Base-by-base conservation (phyloP, 1,139 yeast genomes). In the Arxiozyma telluris region DNA sequence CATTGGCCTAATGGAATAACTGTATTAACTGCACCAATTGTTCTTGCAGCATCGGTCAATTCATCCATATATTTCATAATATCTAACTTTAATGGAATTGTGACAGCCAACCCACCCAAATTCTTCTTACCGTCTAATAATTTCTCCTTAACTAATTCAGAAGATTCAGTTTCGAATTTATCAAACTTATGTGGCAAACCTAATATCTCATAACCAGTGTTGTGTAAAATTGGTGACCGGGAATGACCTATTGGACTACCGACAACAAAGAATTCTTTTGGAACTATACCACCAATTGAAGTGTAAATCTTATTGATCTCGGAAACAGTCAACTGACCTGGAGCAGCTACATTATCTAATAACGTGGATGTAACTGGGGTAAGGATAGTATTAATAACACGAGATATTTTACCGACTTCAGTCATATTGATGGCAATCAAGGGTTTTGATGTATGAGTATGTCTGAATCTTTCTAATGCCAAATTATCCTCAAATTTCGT, bases 1-100 rank as follows among this genome's bases (percentile, higher is more conserved):
- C 82, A 84, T 47, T 77, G 66, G 2, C 76, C 80, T 34, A 71
- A 67, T 38, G 87, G 87, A 46, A 79, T 76, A 52, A 93, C 79
- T 0, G 99, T 94, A 72, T 94, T 94, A 54, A 94, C 91, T 22
- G 98, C 98, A 49, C 98, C 98, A 63, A 93, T 87, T 17, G 71
- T 65, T 60, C 77, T 71, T 27, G 96, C 98, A 20, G 94, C 81
- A 8, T 80, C 84, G 2, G 91, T 78, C 53, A 87, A 72, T 57
- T 80, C 83, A 55, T 77, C 76, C 59, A 84, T 77, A 60, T 80
- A 78, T 61, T 82, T 76, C 73, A 86, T 82, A 61, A 90, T 84
- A 58, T 85, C 94, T 54, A 87, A 69, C 68, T 91, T 91, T 64
- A 90, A 75, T 12, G 98, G 98, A 69, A 91, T 90, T 1, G 98